Conservation (phyloP, 1,284 basidiomycete species). For the Leccinum cinnamomeum region DNA sequence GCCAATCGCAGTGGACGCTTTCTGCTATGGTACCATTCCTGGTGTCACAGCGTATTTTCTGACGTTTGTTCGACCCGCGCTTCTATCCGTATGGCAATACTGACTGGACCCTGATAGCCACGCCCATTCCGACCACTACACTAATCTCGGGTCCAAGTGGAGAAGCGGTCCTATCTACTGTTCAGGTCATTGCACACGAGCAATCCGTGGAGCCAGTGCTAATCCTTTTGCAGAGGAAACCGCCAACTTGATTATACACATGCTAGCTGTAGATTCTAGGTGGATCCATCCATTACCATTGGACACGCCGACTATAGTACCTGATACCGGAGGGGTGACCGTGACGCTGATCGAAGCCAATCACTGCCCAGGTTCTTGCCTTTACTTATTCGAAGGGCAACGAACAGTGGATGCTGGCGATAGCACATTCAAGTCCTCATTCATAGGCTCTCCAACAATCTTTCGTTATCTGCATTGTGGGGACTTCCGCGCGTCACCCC, state of each 20-base stretch:
- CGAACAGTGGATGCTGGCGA: constrained; percentile 90
- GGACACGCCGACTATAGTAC: constrained; percentile 73
- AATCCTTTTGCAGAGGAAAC: constrained; percentile 52
- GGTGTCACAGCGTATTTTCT: constrained; percentile 87
- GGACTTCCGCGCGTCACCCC: constrained; percentile 87
- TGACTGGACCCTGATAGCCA: constrained; percentile 53
- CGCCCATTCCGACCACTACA: constrained; percentile 95
- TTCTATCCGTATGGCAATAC: background rate
- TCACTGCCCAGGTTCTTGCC: constrained; percentile 92
- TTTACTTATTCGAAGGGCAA: constrained; percentile 91
- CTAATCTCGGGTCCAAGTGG: constrained; percentile 86
- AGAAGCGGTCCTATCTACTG: constrained; percentile 93
- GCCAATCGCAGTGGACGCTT: constrained; percentile 96
- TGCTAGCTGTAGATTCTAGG: constrained; percentile 83
- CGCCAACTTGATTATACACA: constrained; percentile 87
- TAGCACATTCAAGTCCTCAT: constrained; percentile 67
- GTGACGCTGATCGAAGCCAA: constrained; percentile 98
- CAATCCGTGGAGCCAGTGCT: background rate
- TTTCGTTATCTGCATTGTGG: constrained; percentile 97
- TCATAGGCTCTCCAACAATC: constrained; percentile 63
- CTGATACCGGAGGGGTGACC: constrained; percentile 81
- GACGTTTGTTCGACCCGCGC: constrained; percentile 49
- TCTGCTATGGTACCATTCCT: constrained; percentile 90
- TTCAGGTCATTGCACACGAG: constrained; percentile 46
- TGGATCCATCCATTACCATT: constrained; percentile 89